A percentile compares a stretch with the other conserved stretches of the same genome.
phyloP scores from a whole-genome alignment of 805 yeast species.

The Cyberlindnera veronae region DNA sequence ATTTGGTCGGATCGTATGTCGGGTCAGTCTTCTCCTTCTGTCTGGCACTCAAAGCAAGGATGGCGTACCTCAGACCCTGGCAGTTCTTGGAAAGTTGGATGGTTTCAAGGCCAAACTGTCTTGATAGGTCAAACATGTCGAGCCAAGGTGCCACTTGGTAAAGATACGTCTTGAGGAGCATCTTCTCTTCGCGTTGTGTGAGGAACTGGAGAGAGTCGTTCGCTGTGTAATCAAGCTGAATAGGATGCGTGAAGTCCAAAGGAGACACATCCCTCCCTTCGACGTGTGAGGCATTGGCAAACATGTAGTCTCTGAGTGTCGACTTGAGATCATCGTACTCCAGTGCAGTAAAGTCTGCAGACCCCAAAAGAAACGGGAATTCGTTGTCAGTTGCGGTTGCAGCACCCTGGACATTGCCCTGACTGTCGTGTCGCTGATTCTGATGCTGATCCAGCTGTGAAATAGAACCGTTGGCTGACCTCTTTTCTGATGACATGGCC shows the following conservation, averaged over 20 bases:
- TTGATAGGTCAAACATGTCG: constrained; percentile 36
- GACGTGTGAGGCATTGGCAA: constrained; percentile 31
- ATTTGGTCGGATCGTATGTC: constrained; percentile 26
- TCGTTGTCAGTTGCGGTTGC: not conserved
- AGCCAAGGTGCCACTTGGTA: constrained; percentile 38
- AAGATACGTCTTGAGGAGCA: constrained; percentile 32
- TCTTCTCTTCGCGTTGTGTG: constrained; percentile 32
- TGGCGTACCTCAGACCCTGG: constrained; percentile 29
- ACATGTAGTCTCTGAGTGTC: constrained; percentile 39
- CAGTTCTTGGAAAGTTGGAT: constrained; percentile 39
- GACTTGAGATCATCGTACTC: constrained; percentile 32
- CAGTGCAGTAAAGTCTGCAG: constrained; percentile 21
- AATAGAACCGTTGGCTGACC: too few species aligned
- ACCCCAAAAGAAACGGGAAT: constrained; percentile 11
- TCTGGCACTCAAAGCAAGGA: constrained; percentile 33
- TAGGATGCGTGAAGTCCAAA: too few species aligned
- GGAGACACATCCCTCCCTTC: too few species aligned
- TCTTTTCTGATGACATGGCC: not conserved
- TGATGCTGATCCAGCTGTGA: too few species aligned
- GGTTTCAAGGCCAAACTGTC: constrained; percentile 33
- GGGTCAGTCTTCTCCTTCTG: constrained; percentile 30
- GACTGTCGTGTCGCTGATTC: not conserved
- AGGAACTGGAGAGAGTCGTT: constrained; percentile 19
- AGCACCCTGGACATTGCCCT: not conserved
- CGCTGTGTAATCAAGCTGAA: constrained; percentile 1